Evolutionary conservation across 352 stramenopile species (phyloP).

Genomic region (Globisporangium ultimum): DNA sequence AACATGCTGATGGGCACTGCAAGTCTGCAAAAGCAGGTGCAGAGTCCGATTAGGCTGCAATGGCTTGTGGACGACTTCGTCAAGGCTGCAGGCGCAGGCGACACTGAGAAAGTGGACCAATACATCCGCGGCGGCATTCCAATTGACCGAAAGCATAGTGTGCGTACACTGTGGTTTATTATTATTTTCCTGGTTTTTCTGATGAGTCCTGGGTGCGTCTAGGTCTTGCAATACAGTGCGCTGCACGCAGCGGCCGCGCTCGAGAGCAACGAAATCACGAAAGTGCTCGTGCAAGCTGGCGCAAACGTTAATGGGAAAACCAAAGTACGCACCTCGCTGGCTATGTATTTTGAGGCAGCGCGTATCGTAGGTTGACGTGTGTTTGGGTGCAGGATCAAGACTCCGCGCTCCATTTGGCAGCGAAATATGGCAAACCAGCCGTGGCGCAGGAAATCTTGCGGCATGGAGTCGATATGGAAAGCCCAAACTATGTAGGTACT

Average conservation of each 20-base stretch:
- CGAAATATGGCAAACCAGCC: conserved; percentile 29
- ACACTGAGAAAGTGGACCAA: conserved; percentile 40
- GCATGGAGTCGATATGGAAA: conserved; percentile 29
- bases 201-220: not conserved
- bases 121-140: conserved; percentile 53
- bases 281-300: conserved; percentile 43
- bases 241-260: conserved; percentile 44
- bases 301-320: conserved; percentile 33
- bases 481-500: conserved; percentile 26
- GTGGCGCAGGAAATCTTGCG: conserved; percentile 38
- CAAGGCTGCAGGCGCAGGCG: conserved; percentile 31
- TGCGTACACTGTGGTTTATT: conserved; percentile 4
- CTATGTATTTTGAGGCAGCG: not conserved
- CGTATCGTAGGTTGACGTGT: not conserved
- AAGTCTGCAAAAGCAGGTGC: conserved; percentile 40
- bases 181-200: not conserved
- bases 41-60: conserved; percentile 43
- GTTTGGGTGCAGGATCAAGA: conserved; percentile 21
- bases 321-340: conserved; percentile 15
- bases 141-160: conserved; percentile 50
- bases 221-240: conserved; percentile 49
- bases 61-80: conserved; percentile 65
- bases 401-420: conserved; percentile 41
- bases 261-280: conserved; percentile 25
- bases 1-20: conserved; percentile 4